Base-by-base conservation (phyloP, 2,329 filamentous ascomycete species). In the Cercospora nicotianae region DNA sequence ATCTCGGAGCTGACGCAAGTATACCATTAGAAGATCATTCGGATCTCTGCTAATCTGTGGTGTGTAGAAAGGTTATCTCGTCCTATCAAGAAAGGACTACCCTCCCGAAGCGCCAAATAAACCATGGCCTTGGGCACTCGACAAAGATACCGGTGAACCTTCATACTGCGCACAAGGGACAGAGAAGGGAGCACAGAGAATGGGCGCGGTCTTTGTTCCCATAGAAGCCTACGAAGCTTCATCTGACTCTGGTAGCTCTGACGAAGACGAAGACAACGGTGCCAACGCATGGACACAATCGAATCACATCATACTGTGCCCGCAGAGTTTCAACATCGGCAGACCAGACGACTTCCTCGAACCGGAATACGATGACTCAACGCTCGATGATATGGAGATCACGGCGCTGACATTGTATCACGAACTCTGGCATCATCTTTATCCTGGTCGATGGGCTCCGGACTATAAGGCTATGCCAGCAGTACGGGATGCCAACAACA, bases 331-430 rank as follows among this genome's bases (percentile, higher is more conserved):
- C 13, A 55, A 55, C 23, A n/a, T 5, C 2, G 48, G 48, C 2
- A 9, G 48, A n/a, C 12, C 48, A 28, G 48, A 55, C 23, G 48
- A 55, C 23, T 55, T 55, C 13, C 48, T 55, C 6, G 48, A 55
- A 30, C 48, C 48, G 1, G 48, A 55, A n/a, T 23, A 55, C 48
- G 48, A 55, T 16, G 48, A 55, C 3, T 23, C 48, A n/a, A 55
- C 23, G 23, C 48, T 55, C 48, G 58, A 60, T 42, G 58, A 60
- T 42, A 60, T 60, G 58, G 31, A 36, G 58, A 36, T 60, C 16
- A 42, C 39, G 18, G 28, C 58, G 4, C 13, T 63, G 42, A 63
- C 60, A 18, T 31, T 63, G 6, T 53, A 33, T 3, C 60, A 63
- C 20, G 60, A 63, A 51, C 7, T 63, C 13, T 31, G 42, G 42